Evolutionary conservation across 257 asterid species (phyloP).

Genomic region (Solanum clarkiae): DNA sequence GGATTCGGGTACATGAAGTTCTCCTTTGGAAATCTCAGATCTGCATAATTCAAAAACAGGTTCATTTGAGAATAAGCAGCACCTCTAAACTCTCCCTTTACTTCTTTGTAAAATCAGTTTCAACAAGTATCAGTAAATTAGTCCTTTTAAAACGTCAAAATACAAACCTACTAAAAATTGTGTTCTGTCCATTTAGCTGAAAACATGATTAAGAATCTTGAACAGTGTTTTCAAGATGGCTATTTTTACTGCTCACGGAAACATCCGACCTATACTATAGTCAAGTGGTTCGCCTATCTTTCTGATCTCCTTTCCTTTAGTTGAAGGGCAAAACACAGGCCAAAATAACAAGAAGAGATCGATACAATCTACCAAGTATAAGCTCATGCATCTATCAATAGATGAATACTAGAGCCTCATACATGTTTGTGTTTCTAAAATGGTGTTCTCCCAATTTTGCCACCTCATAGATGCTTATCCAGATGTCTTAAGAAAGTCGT

Average conservation of each 20-base stretch:
- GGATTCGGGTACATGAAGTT: constrained; percentile 51
- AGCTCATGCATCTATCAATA: neutral
- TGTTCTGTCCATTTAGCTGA: neutral
- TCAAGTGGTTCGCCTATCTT: no score
- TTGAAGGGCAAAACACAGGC: neutral
- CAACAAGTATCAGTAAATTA: neutral
- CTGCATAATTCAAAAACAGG: constrained; percentile 26
- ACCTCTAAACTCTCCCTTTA: neutral
- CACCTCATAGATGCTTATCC: neutral
- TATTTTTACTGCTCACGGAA: neutral
- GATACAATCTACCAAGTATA: neutral
- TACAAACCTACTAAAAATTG: neutral
- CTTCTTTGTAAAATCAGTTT: neutral
- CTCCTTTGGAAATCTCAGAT: constrained; percentile 21
- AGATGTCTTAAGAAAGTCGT: neutral
- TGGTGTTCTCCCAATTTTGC: neutral
- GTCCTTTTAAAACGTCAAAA: neutral
- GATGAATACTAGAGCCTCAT: neutral
- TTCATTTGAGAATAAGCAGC: neutral
- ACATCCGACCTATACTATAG: no score
- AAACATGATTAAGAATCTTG: neutral
- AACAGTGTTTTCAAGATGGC: neutral
- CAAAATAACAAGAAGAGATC: neutral
- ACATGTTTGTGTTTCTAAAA: neutral
- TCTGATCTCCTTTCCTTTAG: neutral